phyloP scores from a whole-genome alignment of 2,329 filamentous ascomycete species.

The Claviceps spartinae region DNA sequence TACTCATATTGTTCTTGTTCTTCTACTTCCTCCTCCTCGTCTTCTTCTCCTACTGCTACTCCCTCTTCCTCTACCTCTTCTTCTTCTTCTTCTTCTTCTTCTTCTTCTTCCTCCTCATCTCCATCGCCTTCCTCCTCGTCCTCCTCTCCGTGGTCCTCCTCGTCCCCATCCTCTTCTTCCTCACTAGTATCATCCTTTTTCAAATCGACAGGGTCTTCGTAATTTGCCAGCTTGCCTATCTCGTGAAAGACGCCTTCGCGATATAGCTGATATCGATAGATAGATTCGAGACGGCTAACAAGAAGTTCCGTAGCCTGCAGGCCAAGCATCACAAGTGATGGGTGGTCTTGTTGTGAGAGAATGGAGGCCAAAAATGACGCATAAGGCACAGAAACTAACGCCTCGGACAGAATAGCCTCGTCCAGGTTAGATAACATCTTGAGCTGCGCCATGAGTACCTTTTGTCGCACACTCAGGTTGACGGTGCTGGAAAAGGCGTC shows the following conservation, averaged over 20 bases:
- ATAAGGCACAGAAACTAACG: slow-evolving; percentile 78
- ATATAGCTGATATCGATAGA: slow-evolving; percentile 94
- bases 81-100: slow-evolving; percentile 11
- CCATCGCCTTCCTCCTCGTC: slow-evolving; percentile 5
- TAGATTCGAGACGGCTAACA: slow-evolving; percentile 65
- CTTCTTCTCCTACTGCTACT: slow-evolving; percentile 11
- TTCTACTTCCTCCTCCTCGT: slow-evolving; percentile 4
- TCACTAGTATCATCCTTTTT: slow-evolving; percentile 6
- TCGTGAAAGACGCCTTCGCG: slow-evolving; percentile 91
- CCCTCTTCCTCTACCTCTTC: slow-evolving; percentile 5
- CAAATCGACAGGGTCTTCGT: slow-evolving; percentile 19
- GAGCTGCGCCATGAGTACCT: slow-evolving; percentile 86
- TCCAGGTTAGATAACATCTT: slow-evolving; percentile 98
- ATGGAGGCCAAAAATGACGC: slow-evolving; percentile 93
- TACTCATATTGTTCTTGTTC: slow-evolving; percentile 12
- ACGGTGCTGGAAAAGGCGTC: slow-evolving; percentile 97
- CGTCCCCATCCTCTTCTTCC: slow-evolving; percentile 7
- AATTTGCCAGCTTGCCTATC: slow-evolving; percentile 63
- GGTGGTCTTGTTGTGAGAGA: slow-evolving; percentile 86
- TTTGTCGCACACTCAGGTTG: slow-evolving; percentile 85
- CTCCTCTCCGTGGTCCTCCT: slow-evolving; percentile 13
- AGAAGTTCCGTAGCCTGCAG: slow-evolving; percentile 83
- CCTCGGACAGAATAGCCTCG: slow-evolving; percentile 67
- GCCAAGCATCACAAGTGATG: slow-evolving; percentile 71
- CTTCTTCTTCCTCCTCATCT: not conserved